A percentile compares a stretch with the other conserved stretches of the same genome.
These are phyloP conservation scores for Acer saccharum DNA, from an alignment of 345 rosid genomes.

Conservation along the genomic window DNA sequence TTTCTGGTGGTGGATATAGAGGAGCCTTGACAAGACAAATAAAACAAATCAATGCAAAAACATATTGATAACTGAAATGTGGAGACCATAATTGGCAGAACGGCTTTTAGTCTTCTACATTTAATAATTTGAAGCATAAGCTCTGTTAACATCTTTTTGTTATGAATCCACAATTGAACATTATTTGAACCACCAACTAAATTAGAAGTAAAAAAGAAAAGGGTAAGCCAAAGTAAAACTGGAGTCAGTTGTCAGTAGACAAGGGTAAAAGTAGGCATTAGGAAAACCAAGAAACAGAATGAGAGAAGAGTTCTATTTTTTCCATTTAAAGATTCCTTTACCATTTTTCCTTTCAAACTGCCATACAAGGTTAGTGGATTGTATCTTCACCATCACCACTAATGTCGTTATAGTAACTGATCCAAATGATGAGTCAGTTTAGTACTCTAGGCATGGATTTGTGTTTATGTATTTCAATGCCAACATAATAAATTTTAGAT, in stretches of 20 bases:
- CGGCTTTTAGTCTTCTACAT: not conserved
- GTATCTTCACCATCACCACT: not conserved
- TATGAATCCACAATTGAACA: not conserved
- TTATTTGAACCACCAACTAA: not conserved
- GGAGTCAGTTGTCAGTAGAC: not conserved
- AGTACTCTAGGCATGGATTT: not conserved
- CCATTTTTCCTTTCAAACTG: not conserved
- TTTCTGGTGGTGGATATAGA: slow-evolving; percentile 51
- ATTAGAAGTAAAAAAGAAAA: not conserved
- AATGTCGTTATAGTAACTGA: not conserved
- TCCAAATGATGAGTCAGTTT: not conserved
- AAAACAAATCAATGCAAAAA: slow-evolving; percentile 15
- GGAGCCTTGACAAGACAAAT: slow-evolving; percentile 52
- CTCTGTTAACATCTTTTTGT: not conserved
- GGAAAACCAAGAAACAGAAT: not conserved
- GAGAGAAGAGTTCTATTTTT: not conserved
- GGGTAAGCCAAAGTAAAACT: not conserved
- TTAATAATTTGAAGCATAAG: not conserved
- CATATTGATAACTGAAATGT: not conserved
- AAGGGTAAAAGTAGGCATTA: not conserved
- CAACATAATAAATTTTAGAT: not conserved
- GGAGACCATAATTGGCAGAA: slow-evolving; percentile 6
- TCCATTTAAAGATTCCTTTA: not conserved
- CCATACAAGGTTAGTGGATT: not conserved
- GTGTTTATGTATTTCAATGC: not conserved